Base-by-base conservation (phyloP, 225 moss, liverwort and hornwort genomes). In the Climacium dendroides region DNA sequence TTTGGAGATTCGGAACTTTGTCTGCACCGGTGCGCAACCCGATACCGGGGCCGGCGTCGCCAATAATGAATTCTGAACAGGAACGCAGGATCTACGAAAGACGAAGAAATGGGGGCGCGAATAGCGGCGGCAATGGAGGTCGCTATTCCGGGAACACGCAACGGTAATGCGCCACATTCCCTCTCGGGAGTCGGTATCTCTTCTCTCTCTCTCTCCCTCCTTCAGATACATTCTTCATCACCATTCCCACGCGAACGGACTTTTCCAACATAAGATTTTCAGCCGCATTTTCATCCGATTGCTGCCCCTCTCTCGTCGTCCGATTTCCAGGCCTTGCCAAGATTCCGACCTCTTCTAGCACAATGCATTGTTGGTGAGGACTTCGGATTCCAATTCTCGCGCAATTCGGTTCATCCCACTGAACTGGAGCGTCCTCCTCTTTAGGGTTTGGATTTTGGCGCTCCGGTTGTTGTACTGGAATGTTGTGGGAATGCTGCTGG, bases 121-220 rank as follows among this genome's bases (percentile, higher is more conserved):
- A 86, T 86, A 86, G 79, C 86, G 86, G 86, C 86, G 58, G 4
- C 26, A 34, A 67, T 79, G 67, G 47, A 52, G 79, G 86, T 35
- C 57, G 57, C 79, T 79, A 86, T 86, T 86, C 86, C 58, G 69
- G 86, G 69, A 79, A 24, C 47, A 58, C 45, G 19, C 86, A 86
- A 86, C 86, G 86, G 86, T 86, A 79, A 86, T 86, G 78, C 86
- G 78, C 45, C 86, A 69, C 86, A 86, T 86, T 86, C 86, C 41
- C 67, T 86, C 66, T 86, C 57, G 67, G 86, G 86, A 86, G 78
- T 86, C 79, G 86, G 86, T 86, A 67, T 69, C 79, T 69, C 79
- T 45, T 11, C 32, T 32, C 26, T 24, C 78, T 67, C 78, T 43
- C 15, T 39, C 41, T n/a, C 41, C 23, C 32, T 54, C 65, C 4